Evolutionary conservation across 129 eudicot genomes (phyloP).

Genomic region (Helianthus annuus): HanXRQr2.0-SUNRISE NC_035448.2:193482125-193482624

Average conservation of each 20-base stretch:
- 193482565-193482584: constrained; percentile 63
- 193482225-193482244: constrained; percentile 69
- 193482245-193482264: constrained; percentile 89
- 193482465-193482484: constrained; percentile 50
- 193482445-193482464: constrained; percentile 73
- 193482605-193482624: constrained; percentile 87
- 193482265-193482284: constrained; percentile 88
- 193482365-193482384: constrained; percentile 14
- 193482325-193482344: neutral
- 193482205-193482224: constrained; percentile 73
- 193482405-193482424: constrained; percentile 72
- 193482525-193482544: constrained; percentile 45
- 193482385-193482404: constrained; percentile 63
- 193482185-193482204: constrained; percentile 93
- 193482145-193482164: constrained; percentile 49
- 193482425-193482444: constrained; percentile 88
- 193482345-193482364: neutral
- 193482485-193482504: constrained; percentile 51
- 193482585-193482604: constrained; percentile 94
- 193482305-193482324: neutral
- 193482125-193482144: neutral
- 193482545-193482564: constrained; percentile 52
- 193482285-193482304: constrained; percentile 1
- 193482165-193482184: constrained; percentile 80
- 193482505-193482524: constrained; percentile 54